phyloP scores from a whole-genome alignment of 176 grass and related monocot genomes.

The Carex kokanica region DNA sequence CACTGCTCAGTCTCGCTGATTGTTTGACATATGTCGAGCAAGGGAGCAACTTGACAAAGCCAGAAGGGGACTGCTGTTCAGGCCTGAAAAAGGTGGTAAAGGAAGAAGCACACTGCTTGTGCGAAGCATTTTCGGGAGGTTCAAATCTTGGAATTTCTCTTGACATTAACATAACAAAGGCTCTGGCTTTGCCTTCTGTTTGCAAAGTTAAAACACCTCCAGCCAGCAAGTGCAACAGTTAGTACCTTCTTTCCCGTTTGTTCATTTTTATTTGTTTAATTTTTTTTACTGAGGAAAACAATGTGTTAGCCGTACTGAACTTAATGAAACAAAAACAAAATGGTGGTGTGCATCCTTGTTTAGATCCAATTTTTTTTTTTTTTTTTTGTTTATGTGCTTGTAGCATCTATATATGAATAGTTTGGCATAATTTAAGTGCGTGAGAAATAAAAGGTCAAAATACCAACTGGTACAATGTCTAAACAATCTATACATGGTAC shows the following conservation, averaged over 20 bases:
- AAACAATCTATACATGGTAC: background rate
- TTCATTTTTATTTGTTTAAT: background rate
- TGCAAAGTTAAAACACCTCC: slow-evolving; percentile 83
- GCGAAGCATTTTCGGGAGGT: slow-evolving; percentile 56
- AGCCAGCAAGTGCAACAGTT: slow-evolving; percentile 72
- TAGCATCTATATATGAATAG: background rate
- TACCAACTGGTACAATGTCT: background rate
- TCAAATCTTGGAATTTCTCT: slow-evolving; percentile 49
- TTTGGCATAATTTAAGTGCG: background rate
- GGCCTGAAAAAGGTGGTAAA: slow-evolving; percentile 70
- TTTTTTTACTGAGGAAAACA: background rate
- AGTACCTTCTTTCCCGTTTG: background rate
- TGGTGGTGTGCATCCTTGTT: background rate
- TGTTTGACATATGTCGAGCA: slow-evolving; percentile 74
- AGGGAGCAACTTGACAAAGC: slow-evolving; percentile 62
- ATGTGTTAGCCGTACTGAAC: background rate
- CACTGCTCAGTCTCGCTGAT: slow-evolving; percentile 48
- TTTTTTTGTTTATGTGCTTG: background rate
- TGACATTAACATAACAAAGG: slow-evolving; percentile 63
- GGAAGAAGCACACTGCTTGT: slow-evolving; percentile 57
- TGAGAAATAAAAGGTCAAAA: background rate
- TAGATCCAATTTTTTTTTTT: background rate
- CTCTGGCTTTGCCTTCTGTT: slow-evolving; percentile 59
- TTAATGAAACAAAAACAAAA: background rate
- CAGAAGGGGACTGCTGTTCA: slow-evolving; percentile 58